Conservation (phyloP, 2,329 filamentous ascomycete species). For the Pseudogymnoascus sp. region DNA sequence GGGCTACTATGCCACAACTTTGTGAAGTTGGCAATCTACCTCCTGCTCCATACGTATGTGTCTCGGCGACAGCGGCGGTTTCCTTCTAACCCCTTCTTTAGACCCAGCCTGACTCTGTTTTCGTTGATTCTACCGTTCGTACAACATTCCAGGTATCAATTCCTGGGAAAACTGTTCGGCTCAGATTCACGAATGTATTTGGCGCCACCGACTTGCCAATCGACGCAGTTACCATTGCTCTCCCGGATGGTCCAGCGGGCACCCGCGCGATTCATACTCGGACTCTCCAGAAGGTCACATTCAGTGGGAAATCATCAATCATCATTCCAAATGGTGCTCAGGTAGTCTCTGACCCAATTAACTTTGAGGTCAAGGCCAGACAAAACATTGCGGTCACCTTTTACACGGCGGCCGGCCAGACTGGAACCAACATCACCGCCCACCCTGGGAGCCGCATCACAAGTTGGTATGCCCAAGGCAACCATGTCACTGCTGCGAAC, state of each 20-base stretch:
- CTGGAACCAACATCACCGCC: constrained; percentile 45
- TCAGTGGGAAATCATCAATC: constrained; percentile 41
- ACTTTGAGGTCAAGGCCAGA: constrained; percentile 40
- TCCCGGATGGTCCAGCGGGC: constrained; percentile 45
- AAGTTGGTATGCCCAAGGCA: constrained; percentile 44
- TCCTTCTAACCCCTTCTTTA: constrained; percentile 23
- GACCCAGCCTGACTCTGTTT: constrained; percentile 45
- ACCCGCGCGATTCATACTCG: constrained; percentile 38
- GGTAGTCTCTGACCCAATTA: constrained; percentile 50
- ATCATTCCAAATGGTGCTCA: constrained; percentile 46
- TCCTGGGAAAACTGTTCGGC: constrained; percentile 43
- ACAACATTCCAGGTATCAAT: constrained; percentile 52
- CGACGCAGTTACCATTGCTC: constrained; percentile 46
- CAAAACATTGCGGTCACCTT: constrained; percentile 46
- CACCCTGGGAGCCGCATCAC: constrained; percentile 55
- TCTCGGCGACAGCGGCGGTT: background rate
- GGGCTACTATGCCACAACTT: constrained; percentile 59
- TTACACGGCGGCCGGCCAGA: constrained; percentile 50
- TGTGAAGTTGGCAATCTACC: constrained; percentile 56
- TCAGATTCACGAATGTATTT: constrained; percentile 55
- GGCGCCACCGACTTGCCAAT: constrained; percentile 49
- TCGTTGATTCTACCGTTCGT: constrained; percentile 51
- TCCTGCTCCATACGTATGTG: constrained; percentile 47
- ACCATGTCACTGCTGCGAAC: constrained; percentile 38
- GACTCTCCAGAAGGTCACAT: constrained; percentile 44